Evolutionary conservation across 495 filamentous ascomycete genomes (phyloP), one percentile per base, ranked within the genome.

Genomic region (Articulospora tetracladia): DNA sequence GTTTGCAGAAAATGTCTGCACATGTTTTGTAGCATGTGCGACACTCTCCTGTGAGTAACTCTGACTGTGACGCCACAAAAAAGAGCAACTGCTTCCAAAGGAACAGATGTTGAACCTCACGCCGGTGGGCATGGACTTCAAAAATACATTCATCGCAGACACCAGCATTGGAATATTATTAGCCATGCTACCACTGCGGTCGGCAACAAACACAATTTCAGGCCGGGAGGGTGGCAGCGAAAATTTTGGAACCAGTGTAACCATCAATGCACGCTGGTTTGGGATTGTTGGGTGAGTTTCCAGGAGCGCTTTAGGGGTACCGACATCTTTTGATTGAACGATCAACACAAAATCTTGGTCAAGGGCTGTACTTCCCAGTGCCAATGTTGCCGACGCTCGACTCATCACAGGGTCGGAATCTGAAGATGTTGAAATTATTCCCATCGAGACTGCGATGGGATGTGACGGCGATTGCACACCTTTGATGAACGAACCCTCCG

Each of bases 21-120:
- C 74, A 63, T 85, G 77, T 0, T 17, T 12, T 3, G 81, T 65
- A 0, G 88, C 88, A 55, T 76, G 51, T 0, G 77, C 60, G 2
- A 90, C 68, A 7, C 72, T 82, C 0, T 64, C 66, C 25, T 78
- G 69, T 24, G 76, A 77, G 64, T 90, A 91, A 0, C 69, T 68
- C 58, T 76, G 71, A 41, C 83, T 87, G 10, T 74, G 77, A 0
- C 69, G 47, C 80, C 87, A 92, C 13, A 92, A 73, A 57, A 87
- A 84, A 0, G 70, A 66, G 61, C 80, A 63, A 0, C 19, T 15
- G 22, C 55, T 72, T 11, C 88, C 88, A 60, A 92, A 92, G 1
- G 83, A 88, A 70, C 83, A 86, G 58, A 91, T 89, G 69, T 92
- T 90, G 75, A 92, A 91, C 66, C 80, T 83, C 53, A 84, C 72